phyloP scores from a whole-genome alignment of 495 filamentous ascomycete genomes.

The Penicillium desertorum region DNA sequence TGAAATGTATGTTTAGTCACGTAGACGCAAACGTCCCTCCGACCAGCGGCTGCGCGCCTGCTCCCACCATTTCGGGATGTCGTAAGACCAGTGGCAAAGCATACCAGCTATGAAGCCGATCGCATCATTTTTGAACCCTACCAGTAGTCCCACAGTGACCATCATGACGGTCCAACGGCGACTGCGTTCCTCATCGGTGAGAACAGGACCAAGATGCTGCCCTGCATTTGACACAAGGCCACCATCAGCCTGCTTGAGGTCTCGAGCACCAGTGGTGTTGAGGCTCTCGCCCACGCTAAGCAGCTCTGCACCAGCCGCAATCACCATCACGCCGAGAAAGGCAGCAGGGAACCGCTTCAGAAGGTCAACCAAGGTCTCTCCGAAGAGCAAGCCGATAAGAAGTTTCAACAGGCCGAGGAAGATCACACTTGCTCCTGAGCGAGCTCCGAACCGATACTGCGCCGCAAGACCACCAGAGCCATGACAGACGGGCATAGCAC shows the following conservation, averaged over 20 bases:
- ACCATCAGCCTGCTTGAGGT: slow-evolving; percentile 43
- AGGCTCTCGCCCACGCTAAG: slow-evolving; percentile 79
- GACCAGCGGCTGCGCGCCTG: slow-evolving; percentile 30
- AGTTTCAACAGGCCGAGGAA: slow-evolving; percentile 77
- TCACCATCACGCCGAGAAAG: slow-evolving; percentile 81
- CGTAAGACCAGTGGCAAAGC: slow-evolving; percentile 61
- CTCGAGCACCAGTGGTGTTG: slow-evolving; percentile 65
- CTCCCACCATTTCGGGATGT: slow-evolving; percentile 35
- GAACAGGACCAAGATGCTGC: slow-evolving; percentile 36
- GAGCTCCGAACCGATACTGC: slow-evolving; percentile 85
- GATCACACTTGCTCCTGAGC: slow-evolving; percentile 79
- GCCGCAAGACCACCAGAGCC: slow-evolving; percentile 88
- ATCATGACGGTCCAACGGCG: slow-evolving; percentile 85
- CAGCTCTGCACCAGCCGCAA: slow-evolving; percentile 84
- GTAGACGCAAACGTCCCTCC: slow-evolving; percentile 36
- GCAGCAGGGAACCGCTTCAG: slow-evolving; percentile 68
- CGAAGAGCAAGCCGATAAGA: slow-evolving; percentile 68
- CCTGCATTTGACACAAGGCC: slow-evolving; percentile 41
- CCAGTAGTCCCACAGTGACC: slow-evolving; percentile 71
- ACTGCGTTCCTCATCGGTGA: slow-evolving; percentile 60
- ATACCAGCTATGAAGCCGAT: slow-evolving; percentile 83
- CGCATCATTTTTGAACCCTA: slow-evolving; percentile 88
- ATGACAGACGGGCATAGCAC: slow-evolving; percentile 94
- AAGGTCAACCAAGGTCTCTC: slow-evolving; percentile 64
- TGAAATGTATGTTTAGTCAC: background rate